A percentile compares a stretch with the other conserved stretches of the same genome.
phyloP scores from a whole-genome alignment of 140 eudicot genomes.

The Erigeron philadelphicus region DNA sequence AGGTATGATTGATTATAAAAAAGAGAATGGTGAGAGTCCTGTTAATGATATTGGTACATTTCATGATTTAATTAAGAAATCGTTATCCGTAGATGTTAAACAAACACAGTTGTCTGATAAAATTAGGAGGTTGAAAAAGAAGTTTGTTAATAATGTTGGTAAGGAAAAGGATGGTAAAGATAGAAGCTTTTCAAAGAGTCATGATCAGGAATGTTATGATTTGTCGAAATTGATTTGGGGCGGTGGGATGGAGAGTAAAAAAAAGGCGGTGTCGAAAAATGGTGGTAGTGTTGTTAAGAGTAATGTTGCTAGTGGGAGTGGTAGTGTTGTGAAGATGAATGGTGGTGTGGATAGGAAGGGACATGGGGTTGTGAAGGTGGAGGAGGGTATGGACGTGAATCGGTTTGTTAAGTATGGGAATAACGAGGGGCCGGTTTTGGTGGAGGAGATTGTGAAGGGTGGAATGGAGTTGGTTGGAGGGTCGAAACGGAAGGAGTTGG shows the following conservation, averaged over 20 bases:
- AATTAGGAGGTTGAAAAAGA: conserved; percentile 60
- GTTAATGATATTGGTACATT: conserved; percentile 40
- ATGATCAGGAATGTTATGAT: conserved; percentile 45
- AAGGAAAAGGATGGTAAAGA: conserved; percentile 46
- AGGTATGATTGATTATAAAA: conserved; percentile 53
- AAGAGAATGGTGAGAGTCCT: conserved; percentile 39
- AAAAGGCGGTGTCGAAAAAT: neutral
- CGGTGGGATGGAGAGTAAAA: conserved; percentile 2
- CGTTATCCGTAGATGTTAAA: conserved; percentile 49
- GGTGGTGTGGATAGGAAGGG: conserved; percentile 31
- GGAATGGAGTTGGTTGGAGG: conserved; percentile 37
- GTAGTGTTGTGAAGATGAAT: conserved; percentile 11
- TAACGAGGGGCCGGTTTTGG: conserved; percentile 10
- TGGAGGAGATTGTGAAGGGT: conserved; percentile 32
- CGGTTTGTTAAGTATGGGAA: conserved; percentile 25
- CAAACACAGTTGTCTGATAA: conserved; percentile 52
- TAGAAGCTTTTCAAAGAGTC: conserved; percentile 40
- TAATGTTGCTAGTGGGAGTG: conserved; percentile 17
- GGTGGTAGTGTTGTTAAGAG: conserved; percentile 13
- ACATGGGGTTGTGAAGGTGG: conserved; percentile 26
- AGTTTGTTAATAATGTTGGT: conserved; percentile 38
- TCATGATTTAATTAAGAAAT: conserved; percentile 48
- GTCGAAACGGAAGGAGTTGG: conserved; percentile 34
- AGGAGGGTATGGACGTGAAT: conserved; percentile 11
- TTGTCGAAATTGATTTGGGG: conserved; percentile 69